A percentile compares a stretch with the other conserved stretches of the same genome.
phyloP scores from a whole-genome alignment of 164 flowering plant genomes.

The Cinnamomum micranthum region DNA sequence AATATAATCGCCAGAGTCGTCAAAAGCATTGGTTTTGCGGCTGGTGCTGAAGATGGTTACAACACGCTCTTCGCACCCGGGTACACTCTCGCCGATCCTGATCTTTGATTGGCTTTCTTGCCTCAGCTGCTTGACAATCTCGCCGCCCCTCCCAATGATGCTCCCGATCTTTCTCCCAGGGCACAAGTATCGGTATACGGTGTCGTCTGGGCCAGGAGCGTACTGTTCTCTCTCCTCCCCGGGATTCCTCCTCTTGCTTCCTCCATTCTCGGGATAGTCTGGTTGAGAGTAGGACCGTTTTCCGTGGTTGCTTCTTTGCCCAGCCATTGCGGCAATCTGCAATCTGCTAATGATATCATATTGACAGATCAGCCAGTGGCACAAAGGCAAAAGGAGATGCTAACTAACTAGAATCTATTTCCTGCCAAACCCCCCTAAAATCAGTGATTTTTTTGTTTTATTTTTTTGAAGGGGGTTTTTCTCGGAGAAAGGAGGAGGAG shows the following conservation, averaged over 20 bases:
- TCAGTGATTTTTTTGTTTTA: no score
- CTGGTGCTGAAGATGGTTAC: slow-evolving; percentile 82
- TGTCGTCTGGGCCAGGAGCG: slow-evolving; percentile 66
- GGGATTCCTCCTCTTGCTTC: slow-evolving; percentile 40
- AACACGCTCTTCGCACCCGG: slow-evolving; percentile 86
- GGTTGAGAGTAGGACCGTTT: slow-evolving; percentile 47
- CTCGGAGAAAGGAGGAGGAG: no score
- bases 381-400: not conserved
- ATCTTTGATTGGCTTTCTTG: slow-evolving; percentile 85
- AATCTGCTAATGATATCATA: no score
- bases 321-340: slow-evolving; percentile 35
- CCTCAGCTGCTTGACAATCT: slow-evolving; percentile 89
- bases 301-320: slow-evolving; percentile 45
- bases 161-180: slow-evolving; percentile 89
- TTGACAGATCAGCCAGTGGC: not conserved
- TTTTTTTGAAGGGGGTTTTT: no score
- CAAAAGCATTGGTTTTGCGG: slow-evolving; percentile 62
- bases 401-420: no score
- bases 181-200: slow-evolving; percentile 90
- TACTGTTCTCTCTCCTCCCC: slow-evolving; percentile 44
- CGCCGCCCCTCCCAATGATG: slow-evolving; percentile 95
- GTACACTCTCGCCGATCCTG: slow-evolving; percentile 80
- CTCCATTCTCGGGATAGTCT: slow-evolving; percentile 42
- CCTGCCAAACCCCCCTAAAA: no score
- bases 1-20: slow-evolving; percentile 41